Base-by-base conservation (phyloP, 192 early-diverging fungal species). In the Rhizophlyctis rosea region DNA sequence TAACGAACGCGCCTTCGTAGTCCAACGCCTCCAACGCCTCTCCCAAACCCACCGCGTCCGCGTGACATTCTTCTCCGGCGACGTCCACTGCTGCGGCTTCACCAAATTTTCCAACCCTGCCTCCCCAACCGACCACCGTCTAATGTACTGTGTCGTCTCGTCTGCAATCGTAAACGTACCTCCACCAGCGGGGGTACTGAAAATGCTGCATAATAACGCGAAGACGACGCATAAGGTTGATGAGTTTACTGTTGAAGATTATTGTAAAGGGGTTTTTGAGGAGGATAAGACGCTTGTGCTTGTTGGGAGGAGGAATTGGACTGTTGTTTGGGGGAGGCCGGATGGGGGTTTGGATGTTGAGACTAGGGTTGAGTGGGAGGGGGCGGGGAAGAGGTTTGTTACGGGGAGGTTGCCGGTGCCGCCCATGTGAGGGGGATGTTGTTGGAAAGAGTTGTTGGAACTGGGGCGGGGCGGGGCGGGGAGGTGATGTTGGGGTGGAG, bases 1-100 rank as follows among this genome's bases (percentile, higher is more conserved):
- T 51, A 76, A 66, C 7, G 91, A 93, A 70, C 86, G 90, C 60
- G 83, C 76, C 59, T 62, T 59, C 18, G 70, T 90, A 48, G 76
- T 93, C 7, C 68, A 79, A 50, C 63, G 78, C 28, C 73, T 91
- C 32, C 88, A 90, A 61, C 63, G 72, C 7, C 77, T 88, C 70
- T 82, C 91, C 5, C 67, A 75, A 3, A 61, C 62, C 27, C 72
- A 68, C 21, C 70, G 66, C 32, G 68, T 88, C 24, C 88, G 91
- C 34, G 87, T 93, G 13, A 88, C 89, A 13, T 88, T 92, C 70
- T 71, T 91, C 0, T 84, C 81, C 32, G 91, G 91, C 36, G 91
- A 93, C 71, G 91, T 88, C 68, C 75, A 85, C 70, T 79, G 57
- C 50, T 60, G 27, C 14, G 57, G 48, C 11, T 50, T 73, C 25